These are phyloP conservation scores for Dactylonectria macrodidyma DNA, from an alignment of 2,329 filamentous ascomycete species.

Conservation along the genomic window DNA sequence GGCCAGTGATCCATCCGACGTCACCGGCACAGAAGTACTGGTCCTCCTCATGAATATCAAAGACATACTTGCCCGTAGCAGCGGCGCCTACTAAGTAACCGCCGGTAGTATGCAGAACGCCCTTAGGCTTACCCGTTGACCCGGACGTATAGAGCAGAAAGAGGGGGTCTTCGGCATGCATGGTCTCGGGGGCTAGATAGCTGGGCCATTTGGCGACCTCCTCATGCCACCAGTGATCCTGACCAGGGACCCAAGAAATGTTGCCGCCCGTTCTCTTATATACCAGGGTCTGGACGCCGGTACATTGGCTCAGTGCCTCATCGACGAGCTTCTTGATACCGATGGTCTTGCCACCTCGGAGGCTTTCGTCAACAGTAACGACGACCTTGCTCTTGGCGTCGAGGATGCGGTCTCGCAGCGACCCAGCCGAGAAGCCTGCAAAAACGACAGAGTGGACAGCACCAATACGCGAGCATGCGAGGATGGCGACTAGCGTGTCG, in stretches of 20 bases:
- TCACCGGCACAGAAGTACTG: conserved; percentile 95
- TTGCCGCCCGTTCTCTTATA: conserved; percentile 92
- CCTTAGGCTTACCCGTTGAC: conserved; percentile 96
- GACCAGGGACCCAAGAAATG: conserved; percentile 85
- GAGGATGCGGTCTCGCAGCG: conserved; percentile 88
- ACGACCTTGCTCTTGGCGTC: conserved; percentile 90
- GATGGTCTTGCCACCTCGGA: conserved; percentile 93
- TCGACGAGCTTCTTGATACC: conserved; percentile 97
- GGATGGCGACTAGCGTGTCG: conserved; percentile 82
- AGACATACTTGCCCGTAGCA: conserved; percentile 94
- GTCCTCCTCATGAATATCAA: conserved; percentile 92
- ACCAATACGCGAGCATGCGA: conserved; percentile 89
- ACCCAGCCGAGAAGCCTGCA: conserved; percentile 94
- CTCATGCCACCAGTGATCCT: conserved; percentile 97
- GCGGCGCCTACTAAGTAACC: conserved; percentile 92
- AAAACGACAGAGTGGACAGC: conserved; percentile 96
- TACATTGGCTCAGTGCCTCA: conserved; percentile 85
- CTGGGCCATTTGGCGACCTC: conserved; percentile 92
- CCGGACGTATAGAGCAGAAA: conserved; percentile 97
- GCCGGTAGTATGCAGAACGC: conserved; percentile 93
- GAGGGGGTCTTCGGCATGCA: conserved; percentile 92
- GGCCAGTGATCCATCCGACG: conserved; percentile 96
- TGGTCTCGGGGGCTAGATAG: conserved; percentile 86
- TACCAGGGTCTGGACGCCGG: conserved; percentile 86
- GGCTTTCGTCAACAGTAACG: conserved; percentile 94